Conservation (phyloP, 2,329 filamentous ascomycete genomes). For the Nemania sp. region DNA sequence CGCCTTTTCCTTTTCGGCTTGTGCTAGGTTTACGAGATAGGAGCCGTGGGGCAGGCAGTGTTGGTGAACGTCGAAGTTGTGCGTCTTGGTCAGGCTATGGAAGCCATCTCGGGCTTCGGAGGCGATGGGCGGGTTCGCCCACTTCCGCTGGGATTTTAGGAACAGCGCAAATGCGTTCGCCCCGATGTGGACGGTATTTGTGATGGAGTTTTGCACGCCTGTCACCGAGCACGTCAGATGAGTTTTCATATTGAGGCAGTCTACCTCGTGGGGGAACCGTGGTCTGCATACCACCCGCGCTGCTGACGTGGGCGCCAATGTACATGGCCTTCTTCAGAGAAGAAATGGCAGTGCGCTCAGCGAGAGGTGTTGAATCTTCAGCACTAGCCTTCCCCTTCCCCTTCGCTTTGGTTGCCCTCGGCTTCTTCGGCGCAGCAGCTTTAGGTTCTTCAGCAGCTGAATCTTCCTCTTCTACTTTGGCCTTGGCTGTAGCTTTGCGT, state of each 20-base stretch:
- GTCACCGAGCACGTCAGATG: slow-evolving; percentile 17
- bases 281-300: slow-evolving; percentile 70
- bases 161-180: slow-evolving; percentile 95
- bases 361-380: slow-evolving; percentile 62
- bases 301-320: slow-evolving; percentile 90
- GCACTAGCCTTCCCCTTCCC: slow-evolving; percentile 42
- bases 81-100: slow-evolving; percentile 65
- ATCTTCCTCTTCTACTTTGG: slow-evolving; percentile 24
- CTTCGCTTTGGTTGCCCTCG: slow-evolving; percentile 39
- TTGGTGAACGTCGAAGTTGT: slow-evolving; percentile 70
- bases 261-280: neutral
- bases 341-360: slow-evolving; percentile 64
- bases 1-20: slow-evolving; percentile 77
- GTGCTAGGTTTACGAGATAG: slow-evolving; percentile 94
- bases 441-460: slow-evolving; percentile 30
- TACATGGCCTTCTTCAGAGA: slow-evolving; percentile 73
- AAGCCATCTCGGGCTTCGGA: slow-evolving; percentile 71
- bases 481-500: slow-evolving; percentile 39
- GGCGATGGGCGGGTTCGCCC: slow-evolving; percentile 79
- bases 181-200: slow-evolving; percentile 78
- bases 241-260: neutral
- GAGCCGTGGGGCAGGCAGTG: slow-evolving; percentile 90
- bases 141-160: slow-evolving; percentile 94
- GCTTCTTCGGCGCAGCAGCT: slow-evolving; percentile 46
- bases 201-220: slow-evolving; percentile 88